These are phyloP conservation scores for Rhinocladiella mackenziei DNA, from an alignment of 2,329 filamentous ascomycete genomes.

Conservation along the genomic window DNA sequence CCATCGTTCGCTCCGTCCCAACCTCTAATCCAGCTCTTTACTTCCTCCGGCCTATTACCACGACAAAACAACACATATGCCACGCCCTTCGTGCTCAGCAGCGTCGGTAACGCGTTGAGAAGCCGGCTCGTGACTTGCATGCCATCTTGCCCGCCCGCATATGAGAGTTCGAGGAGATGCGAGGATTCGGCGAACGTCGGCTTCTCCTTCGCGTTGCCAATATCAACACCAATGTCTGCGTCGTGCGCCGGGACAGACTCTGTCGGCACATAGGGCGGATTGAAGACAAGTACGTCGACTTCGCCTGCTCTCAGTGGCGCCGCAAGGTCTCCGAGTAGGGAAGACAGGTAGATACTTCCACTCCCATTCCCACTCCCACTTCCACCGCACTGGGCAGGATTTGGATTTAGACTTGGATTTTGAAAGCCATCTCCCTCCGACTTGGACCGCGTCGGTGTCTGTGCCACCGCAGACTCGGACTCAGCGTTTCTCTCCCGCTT, in stretches of 20 bases:
- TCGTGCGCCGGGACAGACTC: slow-evolving; percentile 67
- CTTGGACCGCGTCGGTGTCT: slow-evolving; percentile 1
- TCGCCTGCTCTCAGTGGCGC: slow-evolving; percentile 54
- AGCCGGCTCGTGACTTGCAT: slow-evolving; percentile 90
- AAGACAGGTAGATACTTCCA: slow-evolving; percentile 55
- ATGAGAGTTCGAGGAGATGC: slow-evolving; percentile 76
- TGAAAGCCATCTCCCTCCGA: no score
- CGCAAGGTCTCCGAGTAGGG: slow-evolving; percentile 67
- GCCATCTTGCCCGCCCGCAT: slow-evolving; percentile 81
- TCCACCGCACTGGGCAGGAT: no score
- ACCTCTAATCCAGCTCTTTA: slow-evolving; percentile 58
- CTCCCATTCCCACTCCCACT: no score
- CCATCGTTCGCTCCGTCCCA: slow-evolving; percentile 40
- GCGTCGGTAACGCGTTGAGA: slow-evolving; percentile 61
- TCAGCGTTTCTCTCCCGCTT: slow-evolving; percentile 24
- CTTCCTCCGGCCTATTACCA: slow-evolving; percentile 77
- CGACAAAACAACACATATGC: slow-evolving; percentile 88
- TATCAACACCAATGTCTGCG: neutral
- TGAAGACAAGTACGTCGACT: slow-evolving; percentile 88
- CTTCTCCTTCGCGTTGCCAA: slow-evolving; percentile 4
- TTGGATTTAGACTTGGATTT: no score
- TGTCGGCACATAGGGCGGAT: slow-evolving; percentile 94
- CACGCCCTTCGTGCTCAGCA: slow-evolving; percentile 65
- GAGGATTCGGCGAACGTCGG: slow-evolving; percentile 71
- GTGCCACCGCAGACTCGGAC: slow-evolving; percentile 1